These are phyloP conservation scores for Poa pratensis DNA, from an alignment of 176 grass and related monocot genomes.

Conservation along the genomic window DNA sequence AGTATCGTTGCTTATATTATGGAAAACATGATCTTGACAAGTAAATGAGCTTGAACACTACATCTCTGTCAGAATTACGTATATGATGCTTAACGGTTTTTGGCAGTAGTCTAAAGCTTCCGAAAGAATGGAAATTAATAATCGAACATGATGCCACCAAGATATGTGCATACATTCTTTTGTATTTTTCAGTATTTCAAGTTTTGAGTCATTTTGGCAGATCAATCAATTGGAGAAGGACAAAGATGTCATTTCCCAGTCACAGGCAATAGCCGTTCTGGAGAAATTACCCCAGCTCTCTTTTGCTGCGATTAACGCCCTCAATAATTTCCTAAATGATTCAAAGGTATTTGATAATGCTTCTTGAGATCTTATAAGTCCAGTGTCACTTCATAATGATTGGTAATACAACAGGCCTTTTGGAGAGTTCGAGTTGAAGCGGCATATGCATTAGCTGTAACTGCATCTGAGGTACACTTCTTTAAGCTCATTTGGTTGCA, in stretches of 20 bases:
- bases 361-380: constrained; percentile 46
- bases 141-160: neutral
- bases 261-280: constrained; percentile 88
- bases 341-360: constrained; percentile 71
- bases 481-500: constrained; percentile 15
- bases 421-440: constrained; percentile 99
- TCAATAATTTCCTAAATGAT: constrained; percentile 97
- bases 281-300: constrained; percentile 86
- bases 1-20: neutral
- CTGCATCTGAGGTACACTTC: constrained; percentile 79
- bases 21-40: constrained; percentile 8
- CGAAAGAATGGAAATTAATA: neutral
- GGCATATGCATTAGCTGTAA: constrained; percentile 87
- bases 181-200: constrained; percentile 15
- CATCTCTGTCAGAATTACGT: neutral
- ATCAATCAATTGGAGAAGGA: constrained; percentile 99
- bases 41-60: constrained; percentile 12
- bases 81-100: constrained; percentile 11
- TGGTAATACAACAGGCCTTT: constrained; percentile 64
- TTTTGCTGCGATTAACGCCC: constrained; percentile 85
- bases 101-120: neutral
- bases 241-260: constrained; percentile 97
- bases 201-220: constrained; percentile 51
- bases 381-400: constrained; percentile 38
- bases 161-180: neutral